Conservation (phyloP, 2,329 filamentous ascomycete genomes). For the Aspergillus pseudonomiae region DNA sequence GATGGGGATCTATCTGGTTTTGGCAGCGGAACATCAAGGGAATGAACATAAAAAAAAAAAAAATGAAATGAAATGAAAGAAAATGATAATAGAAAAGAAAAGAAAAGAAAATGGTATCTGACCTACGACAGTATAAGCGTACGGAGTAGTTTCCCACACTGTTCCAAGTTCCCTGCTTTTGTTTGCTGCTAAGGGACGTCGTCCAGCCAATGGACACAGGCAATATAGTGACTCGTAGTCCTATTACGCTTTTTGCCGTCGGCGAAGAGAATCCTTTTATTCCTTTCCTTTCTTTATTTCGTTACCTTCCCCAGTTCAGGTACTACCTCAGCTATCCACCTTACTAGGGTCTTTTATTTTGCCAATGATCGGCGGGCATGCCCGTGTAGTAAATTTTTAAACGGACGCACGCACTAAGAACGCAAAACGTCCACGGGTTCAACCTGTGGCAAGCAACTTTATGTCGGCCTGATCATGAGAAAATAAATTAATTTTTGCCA, state of each 20-base stretch:
- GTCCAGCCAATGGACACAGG: not conserved
- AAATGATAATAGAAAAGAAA: not conserved
- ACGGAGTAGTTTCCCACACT: not conserved
- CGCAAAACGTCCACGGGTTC: not conserved
- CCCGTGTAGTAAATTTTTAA: not conserved
- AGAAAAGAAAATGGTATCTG: not conserved
- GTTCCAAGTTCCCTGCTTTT: not conserved
- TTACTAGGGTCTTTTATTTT: not conserved
- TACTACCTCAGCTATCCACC: not conserved
- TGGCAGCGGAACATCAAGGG: not conserved
- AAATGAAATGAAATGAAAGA: not conserved
- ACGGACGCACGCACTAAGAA: not conserved
- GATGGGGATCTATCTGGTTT: not conserved
- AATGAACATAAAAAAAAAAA: not conserved
- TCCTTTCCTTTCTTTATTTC: not conserved
- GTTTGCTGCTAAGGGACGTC: not conserved
- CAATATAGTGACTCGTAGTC: not conserved
- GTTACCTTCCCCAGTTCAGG: not conserved
- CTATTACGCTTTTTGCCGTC: not conserved
- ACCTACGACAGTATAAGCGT: not conserved
- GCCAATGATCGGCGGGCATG: constrained; percentile 1
- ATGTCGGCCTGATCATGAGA: constrained; percentile 1
- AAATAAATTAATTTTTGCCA: not conserved
- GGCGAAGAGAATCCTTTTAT: not conserved
- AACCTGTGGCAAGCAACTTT: constrained; percentile 1